Evolutionary conservation across 2,329 filamentous ascomycete species (phyloP).

Genomic region (Akanthomyces muscarius): DNA sequence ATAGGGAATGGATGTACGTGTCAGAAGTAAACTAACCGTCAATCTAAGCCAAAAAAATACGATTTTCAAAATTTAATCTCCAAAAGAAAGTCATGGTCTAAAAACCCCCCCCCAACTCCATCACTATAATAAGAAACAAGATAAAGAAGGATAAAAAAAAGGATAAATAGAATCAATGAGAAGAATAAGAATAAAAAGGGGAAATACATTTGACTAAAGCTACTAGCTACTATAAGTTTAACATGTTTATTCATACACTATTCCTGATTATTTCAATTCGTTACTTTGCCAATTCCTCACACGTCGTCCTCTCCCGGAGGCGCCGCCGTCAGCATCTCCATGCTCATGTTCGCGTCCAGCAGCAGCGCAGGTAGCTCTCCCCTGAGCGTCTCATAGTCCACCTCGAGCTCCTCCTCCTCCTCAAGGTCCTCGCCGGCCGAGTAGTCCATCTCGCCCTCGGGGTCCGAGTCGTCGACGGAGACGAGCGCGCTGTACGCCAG

Average conservation of each 20-base stretch:
- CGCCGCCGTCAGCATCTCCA: constrained; percentile 19
- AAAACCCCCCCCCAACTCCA: too few relatives aligned
- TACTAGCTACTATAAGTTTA: too few relatives aligned
- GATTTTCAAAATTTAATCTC: too few relatives aligned
- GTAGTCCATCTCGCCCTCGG: constrained; percentile 28
- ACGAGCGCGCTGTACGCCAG: constrained; percentile 26
- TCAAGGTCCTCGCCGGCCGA: constrained; percentile 28
- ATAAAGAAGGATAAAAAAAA: too few relatives aligned
- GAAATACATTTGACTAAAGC: too few relatives aligned
- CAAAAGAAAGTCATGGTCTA: too few relatives aligned
- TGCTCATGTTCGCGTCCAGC: constrained; percentile 24
- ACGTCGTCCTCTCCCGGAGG: not conserved
- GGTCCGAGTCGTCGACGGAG: constrained; percentile 17
- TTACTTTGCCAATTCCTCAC: too few relatives aligned
- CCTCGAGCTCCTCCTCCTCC: constrained; percentile 26
- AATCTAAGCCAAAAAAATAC: not conserved
- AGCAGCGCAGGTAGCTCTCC: constrained; percentile 25
- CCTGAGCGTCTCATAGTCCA: constrained; percentile 24
- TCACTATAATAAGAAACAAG: too few relatives aligned
- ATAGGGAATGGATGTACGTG: not conserved
- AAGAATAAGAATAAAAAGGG: too few relatives aligned
- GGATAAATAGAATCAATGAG: too few relatives aligned
- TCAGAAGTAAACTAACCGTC: not conserved
- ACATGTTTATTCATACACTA: too few relatives aligned
- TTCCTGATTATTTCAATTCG: too few relatives aligned